Percentiles rank a stretch among this genome's conserved stretches.
Conservation (phyloP, 78 protist genomes). For the Isochrysis galbana region DNA sequence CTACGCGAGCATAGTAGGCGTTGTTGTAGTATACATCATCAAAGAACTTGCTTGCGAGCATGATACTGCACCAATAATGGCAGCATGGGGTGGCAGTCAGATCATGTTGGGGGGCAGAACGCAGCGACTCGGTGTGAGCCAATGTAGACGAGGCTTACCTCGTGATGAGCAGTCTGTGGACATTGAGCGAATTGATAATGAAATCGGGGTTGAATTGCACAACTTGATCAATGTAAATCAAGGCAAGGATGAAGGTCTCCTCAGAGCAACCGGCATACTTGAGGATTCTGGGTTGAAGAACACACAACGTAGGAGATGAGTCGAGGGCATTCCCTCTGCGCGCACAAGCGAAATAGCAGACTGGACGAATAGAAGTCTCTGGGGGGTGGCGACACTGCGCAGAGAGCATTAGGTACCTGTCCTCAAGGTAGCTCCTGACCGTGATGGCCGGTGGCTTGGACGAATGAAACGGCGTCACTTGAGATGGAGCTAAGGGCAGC, state of each 20-base stretch:
- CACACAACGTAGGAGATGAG: neutral
- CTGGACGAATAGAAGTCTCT: neutral
- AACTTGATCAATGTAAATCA: conserved; percentile 17
- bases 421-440: neutral
- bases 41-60: conserved; percentile 2
- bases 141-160: neutral
- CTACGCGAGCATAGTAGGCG: conserved; percentile 17
- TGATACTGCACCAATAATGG: conserved; percentile 23
- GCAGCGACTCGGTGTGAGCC: neutral
- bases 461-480: neutral
- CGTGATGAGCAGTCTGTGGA: conserved; percentile 14
- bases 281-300: neutral
- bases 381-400: neutral
- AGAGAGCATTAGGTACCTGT: neutral
- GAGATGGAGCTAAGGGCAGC: neutral
- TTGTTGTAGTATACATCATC: conserved; percentile 21
- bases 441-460: conserved; percentile 1
- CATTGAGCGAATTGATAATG: neutral
- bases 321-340: neutral
- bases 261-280: conserved; percentile 6
- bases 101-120: neutral
- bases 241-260: conserved; percentile 25
- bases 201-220: neutral
- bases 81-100: too few relatives aligned
- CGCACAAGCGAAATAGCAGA: neutral